A percentile compares a stretch with the other conserved stretches of the same genome.
Evolutionary conservation across 345 rosid species (phyloP).

Genomic region (Hevea brasiliensis): DNA sequence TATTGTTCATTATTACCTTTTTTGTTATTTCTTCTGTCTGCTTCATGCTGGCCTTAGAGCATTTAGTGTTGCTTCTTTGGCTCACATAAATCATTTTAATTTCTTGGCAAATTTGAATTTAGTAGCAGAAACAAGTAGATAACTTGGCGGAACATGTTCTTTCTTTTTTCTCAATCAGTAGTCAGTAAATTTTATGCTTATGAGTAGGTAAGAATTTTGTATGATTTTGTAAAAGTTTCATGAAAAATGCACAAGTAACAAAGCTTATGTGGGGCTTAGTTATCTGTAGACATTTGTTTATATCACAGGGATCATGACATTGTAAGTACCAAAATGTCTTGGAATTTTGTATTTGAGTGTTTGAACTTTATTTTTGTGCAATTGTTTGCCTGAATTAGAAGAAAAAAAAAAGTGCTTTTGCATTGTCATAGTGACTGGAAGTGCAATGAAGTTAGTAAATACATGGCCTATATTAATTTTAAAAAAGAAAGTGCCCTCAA

Average conservation of each 20-base stretch:
- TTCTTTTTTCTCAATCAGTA: neutral
- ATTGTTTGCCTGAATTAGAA: no score
- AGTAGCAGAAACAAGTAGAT: neutral
- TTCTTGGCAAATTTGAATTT: neutral
- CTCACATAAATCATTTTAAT: neutral
- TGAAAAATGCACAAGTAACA: neutral
- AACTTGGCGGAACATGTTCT: neutral
- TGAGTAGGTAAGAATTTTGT: neutral
- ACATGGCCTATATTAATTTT: no score
- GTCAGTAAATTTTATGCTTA: neutral
- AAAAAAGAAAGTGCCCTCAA: no score
- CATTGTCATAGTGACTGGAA: no score
- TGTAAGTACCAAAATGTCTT: no score
- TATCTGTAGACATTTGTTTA: neutral
- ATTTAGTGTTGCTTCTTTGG: neutral
- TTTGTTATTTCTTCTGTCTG: neutral
- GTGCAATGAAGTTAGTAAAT: no score
- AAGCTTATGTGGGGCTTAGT: neutral
- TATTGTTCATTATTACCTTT: neutral
- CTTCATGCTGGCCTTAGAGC: neutral
- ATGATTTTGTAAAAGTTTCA: neutral
- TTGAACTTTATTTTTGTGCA: no score
- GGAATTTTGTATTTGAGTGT: no score
- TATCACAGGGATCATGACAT: neutral
- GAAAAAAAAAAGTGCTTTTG: no score